A percentile compares a stretch with the other conserved stretches of the same genome.
Conservation (phyloP, 768 basidiomycete genomes). For the Auricularia sp. region DNA sequence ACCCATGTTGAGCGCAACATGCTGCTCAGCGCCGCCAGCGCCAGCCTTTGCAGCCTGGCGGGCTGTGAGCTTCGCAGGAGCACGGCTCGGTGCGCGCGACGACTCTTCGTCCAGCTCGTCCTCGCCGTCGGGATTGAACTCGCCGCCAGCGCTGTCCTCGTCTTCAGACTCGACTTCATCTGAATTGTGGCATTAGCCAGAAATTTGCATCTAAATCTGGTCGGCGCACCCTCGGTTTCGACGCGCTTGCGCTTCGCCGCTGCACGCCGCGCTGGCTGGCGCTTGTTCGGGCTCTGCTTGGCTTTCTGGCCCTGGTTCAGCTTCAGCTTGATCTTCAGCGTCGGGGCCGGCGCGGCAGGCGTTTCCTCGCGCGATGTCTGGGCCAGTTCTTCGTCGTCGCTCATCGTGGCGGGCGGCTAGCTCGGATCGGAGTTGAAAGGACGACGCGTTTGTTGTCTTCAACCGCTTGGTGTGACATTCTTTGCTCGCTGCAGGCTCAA, state of each 20-base stretch:
- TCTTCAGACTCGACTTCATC: constrained; percentile 33
- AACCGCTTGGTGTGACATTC: no score
- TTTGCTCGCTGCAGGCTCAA: no score
- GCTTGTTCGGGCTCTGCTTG: constrained; percentile 4
- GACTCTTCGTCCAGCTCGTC: neutral
- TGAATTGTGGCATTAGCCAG: constrained; percentile 6
- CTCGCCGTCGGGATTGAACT: constrained; percentile 30
- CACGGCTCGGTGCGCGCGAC: neutral
- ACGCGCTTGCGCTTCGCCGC: constrained; percentile 6
- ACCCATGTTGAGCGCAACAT: constrained; percentile 50
- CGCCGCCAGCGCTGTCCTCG: constrained; percentile 33
- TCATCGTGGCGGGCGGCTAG: no score
- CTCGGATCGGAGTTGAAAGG: no score
- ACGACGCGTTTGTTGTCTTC: no score
- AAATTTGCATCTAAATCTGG: neutral
- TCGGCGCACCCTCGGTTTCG: neutral
- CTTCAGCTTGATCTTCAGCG: constrained; percentile 55
- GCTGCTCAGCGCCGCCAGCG: constrained; percentile 49
- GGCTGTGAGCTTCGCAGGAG: constrained; percentile 22
- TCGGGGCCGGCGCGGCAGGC: constrained; percentile 23
- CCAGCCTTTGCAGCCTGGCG: constrained; percentile 64
- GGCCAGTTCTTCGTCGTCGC: no score
- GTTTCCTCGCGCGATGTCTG: constrained; percentile 3
- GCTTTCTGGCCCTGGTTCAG: constrained; percentile 18
- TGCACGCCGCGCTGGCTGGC: constrained; percentile 4